Evolutionary conservation across 1,284 basidiomycete species (phyloP).

Genomic region (Apiotrichum mycotoxinovorans): DNA sequence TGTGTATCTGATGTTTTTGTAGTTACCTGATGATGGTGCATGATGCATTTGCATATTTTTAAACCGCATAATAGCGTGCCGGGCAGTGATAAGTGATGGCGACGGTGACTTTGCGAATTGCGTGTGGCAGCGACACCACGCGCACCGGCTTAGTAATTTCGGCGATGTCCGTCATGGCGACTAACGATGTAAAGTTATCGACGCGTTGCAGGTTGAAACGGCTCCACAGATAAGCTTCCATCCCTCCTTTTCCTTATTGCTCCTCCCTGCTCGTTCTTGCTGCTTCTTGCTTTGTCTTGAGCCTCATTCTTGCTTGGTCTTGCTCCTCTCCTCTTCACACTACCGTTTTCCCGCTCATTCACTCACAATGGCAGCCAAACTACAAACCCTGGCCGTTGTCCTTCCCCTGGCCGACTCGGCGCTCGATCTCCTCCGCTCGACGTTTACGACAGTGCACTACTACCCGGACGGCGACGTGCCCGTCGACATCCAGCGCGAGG

Average conservation of each 20-base stretch:
- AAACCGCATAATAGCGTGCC: too few species aligned
- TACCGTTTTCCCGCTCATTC: too few species aligned
- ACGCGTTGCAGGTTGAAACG: too few species aligned
- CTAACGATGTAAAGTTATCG: too few species aligned
- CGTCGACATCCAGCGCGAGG: slow-evolving; percentile 20
- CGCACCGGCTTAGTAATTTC: background rate
- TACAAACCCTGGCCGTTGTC: slow-evolving; percentile 9
- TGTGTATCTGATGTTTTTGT: background rate
- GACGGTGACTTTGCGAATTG: too few species aligned
- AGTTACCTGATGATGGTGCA: background rate
- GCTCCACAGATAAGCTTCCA: background rate
- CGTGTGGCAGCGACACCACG: too few species aligned
- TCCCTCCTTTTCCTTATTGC: background rate
- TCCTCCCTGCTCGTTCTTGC: too few species aligned
- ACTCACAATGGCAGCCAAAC: background rate
- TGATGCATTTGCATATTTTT: background rate
- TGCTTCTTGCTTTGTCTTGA: too few species aligned
- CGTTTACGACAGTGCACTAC: slow-evolving; percentile 37
- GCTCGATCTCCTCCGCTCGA: slow-evolving; percentile 24
- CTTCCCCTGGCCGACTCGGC: slow-evolving; percentile 22
- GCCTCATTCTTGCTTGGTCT: too few species aligned
- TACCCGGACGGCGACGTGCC: slow-evolving; percentile 25
- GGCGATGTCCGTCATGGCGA: background rate
- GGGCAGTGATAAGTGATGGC: too few species aligned
- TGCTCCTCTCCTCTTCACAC: too few species aligned